Conservation (phyloP, 352 stramenopile genomes). For the Phytophthora ohioensis region DNA sequence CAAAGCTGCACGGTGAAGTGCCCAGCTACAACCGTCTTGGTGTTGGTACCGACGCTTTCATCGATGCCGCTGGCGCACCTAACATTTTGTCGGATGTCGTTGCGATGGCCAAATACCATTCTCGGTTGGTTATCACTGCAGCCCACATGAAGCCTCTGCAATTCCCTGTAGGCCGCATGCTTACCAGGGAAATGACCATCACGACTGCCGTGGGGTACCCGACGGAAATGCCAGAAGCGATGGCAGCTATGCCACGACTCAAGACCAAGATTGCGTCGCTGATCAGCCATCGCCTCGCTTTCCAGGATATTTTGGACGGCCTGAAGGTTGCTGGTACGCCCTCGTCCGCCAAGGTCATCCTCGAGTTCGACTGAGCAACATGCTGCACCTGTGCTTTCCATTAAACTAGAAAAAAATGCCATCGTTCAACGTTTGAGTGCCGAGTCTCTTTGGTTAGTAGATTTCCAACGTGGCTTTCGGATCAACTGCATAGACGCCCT, state of each 20-base stretch:
- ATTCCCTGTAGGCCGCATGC: conserved; percentile 34
- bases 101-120: conserved; percentile 34
- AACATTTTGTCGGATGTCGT: conserved; percentile 34
- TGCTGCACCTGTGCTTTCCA: neutral
- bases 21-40: conserved; percentile 37
- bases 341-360: conserved; percentile 40
- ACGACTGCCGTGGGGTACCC: conserved; percentile 35
- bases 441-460: conserved; percentile 36
- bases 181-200: conserved; percentile 43
- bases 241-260: conserved; percentile 33
- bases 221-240: conserved; percentile 37
- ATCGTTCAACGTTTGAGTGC: neutral
- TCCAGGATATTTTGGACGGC: conserved; percentile 32
- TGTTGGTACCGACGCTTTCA: conserved; percentile 37
- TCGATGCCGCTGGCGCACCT: conserved; percentile 29
- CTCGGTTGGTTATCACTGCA: conserved; percentile 33
- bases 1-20: conserved; percentile 33
- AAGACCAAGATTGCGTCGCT: conserved; percentile 31
- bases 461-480: conserved; percentile 59
- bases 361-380: conserved; percentile 29
- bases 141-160: conserved; percentile 29
- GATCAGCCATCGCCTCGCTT: conserved; percentile 37
- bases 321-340: conserved; percentile 34
- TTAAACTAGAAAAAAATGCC: conserved; percentile 3
- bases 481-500: conserved; percentile 79